A percentile compares a stretch with the other conserved stretches of the same genome.
These are phyloP conservation scores for Tricholomella constricta DNA, from an alignment of 768 basidiomycete genomes.

Conservation along the genomic window DNA sequence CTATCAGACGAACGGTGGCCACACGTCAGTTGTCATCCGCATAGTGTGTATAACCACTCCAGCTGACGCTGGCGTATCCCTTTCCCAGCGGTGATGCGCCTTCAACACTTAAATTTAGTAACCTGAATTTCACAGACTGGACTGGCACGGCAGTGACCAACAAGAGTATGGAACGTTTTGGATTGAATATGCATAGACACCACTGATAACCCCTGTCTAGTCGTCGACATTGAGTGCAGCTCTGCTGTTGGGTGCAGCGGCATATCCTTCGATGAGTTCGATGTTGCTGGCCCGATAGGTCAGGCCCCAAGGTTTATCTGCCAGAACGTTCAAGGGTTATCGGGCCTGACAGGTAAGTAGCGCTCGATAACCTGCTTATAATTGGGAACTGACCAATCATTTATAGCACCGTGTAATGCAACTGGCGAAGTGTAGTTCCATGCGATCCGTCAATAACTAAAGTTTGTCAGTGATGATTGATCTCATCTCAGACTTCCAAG, in stretches of 20 bases:
- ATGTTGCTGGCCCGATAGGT: constrained; percentile 39
- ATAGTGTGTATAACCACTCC: not conserved
- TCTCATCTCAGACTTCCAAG: not conserved
- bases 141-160: constrained; percentile 46
- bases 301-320: constrained; percentile 43
- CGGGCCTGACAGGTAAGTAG: constrained; percentile 35
- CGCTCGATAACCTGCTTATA: not conserved
- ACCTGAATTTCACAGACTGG: constrained; percentile 49
- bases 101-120: constrained; percentile 48
- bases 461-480: too few relatives aligned
- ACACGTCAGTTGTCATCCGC: constrained; percentile 33
- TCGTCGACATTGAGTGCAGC: constrained; percentile 54
- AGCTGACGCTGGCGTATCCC: not conserved
- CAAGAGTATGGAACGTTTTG: constrained; percentile 29
- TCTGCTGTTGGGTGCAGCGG: constrained; percentile 46
- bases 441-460: not conserved
- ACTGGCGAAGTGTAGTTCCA: constrained; percentile 13
- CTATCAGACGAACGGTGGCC: constrained; percentile 53
- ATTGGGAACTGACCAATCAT: not conserved
- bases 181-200: not conserved
- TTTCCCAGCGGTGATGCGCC: constrained; percentile 47
- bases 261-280: constrained; percentile 43
- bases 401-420: constrained; percentile 27
- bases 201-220: constrained; percentile 26
- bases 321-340: constrained; percentile 43